These are phyloP conservation scores for Cystofilobasidium macerans DNA, from an alignment of 768 basidiomycete genomes.

Conservation along the genomic window DNA sequence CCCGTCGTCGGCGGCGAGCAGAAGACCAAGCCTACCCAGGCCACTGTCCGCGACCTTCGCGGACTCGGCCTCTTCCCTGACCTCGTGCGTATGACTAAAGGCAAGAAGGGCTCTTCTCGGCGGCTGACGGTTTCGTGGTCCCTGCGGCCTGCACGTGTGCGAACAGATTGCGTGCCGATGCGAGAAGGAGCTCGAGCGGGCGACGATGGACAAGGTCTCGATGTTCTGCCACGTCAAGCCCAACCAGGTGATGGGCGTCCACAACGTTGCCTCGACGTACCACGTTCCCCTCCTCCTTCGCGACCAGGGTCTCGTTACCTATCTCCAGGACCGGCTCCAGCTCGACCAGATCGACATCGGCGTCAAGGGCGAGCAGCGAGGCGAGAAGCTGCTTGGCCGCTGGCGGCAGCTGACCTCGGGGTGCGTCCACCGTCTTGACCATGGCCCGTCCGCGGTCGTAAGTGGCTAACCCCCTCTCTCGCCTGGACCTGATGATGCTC, in stretches of 20 bases:
- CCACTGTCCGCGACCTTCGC: conserved; percentile 82
- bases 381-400: conserved; percentile 53
- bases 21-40: conserved; percentile 98
- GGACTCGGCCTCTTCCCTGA: conserved; percentile 89
- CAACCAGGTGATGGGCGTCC: conserved; percentile 79
- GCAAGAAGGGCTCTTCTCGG: not conserved
- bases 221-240: conserved; percentile 97
- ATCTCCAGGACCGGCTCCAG: conserved; percentile 69
- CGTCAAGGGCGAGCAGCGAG: conserved; percentile 50
- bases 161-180: conserved; percentile 83
- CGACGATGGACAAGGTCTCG: conserved; percentile 89
- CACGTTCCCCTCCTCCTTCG: conserved; percentile 87
- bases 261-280: conserved; percentile 92
- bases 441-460: too few species aligned
- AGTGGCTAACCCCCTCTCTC: too few species aligned
- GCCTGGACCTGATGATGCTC: too few species aligned
- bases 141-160: not conserved
- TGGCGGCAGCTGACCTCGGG: conserved; percentile 77
- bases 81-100: conserved; percentile 60
- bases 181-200: conserved; percentile 63
- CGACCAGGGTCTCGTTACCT: conserved; percentile 82
- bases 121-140: not conserved
- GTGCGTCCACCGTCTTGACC: conserved; percentile 46
- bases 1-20: conserved; percentile 98
- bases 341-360: conserved; percentile 50